These are phyloP conservation scores for Parastagonospora nodorum DNA, from an alignment of 2,329 filamentous ascomycete genomes.

Conservation along the genomic window DNA sequence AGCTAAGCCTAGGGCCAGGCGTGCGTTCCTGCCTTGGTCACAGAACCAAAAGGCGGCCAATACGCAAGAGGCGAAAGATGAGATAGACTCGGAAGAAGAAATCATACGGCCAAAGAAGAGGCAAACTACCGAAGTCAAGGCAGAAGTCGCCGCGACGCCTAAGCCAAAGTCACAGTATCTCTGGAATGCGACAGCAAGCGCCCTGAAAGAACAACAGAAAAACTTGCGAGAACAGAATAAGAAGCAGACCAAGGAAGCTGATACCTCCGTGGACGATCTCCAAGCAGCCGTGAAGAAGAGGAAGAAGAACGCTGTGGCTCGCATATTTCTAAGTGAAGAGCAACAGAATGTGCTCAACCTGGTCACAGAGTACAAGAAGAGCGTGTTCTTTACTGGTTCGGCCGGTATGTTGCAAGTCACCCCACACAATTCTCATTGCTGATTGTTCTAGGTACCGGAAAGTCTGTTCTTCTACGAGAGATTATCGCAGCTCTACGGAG, in stretches of 20 bases:
- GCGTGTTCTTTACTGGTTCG: slow-evolving; percentile 97
- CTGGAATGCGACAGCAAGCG: slow-evolving; percentile 77
- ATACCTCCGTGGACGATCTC: slow-evolving; percentile 52
- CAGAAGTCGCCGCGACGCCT: slow-evolving; percentile 50
- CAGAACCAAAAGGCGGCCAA: slow-evolving; percentile 43
- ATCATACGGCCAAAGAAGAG: slow-evolving; percentile 31
- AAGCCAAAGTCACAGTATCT: slow-evolving; percentile 50
- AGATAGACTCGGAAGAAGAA: slow-evolving; percentile 24
- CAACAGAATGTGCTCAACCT: slow-evolving; percentile 83
- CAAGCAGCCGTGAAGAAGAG: slow-evolving; percentile 52
- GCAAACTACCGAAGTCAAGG: slow-evolving; percentile 41
- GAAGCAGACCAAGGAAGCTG: slow-evolving; percentile 53
- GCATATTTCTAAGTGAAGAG: slow-evolving; percentile 79
- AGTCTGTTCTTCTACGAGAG: slow-evolving; percentile 91
- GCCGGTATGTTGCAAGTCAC: slow-evolving; percentile 61
- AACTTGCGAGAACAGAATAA: slow-evolving; percentile 67
- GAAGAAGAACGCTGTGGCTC: slow-evolving; percentile 54
- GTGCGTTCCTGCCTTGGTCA: slow-evolving; percentile 63
- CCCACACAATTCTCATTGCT: neutral
- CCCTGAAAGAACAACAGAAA: slow-evolving; percentile 78
- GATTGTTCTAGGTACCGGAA: slow-evolving; percentile 70
- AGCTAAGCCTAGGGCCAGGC: slow-evolving; percentile 24
- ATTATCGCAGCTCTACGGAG: slow-evolving; percentile 82
- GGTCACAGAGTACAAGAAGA: slow-evolving; percentile 79
- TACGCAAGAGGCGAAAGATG: slow-evolving; percentile 20